phyloP scores from a whole-genome alignment of 1,284 basidiomycete species.

The Malassezia vespertilionis region DNA sequence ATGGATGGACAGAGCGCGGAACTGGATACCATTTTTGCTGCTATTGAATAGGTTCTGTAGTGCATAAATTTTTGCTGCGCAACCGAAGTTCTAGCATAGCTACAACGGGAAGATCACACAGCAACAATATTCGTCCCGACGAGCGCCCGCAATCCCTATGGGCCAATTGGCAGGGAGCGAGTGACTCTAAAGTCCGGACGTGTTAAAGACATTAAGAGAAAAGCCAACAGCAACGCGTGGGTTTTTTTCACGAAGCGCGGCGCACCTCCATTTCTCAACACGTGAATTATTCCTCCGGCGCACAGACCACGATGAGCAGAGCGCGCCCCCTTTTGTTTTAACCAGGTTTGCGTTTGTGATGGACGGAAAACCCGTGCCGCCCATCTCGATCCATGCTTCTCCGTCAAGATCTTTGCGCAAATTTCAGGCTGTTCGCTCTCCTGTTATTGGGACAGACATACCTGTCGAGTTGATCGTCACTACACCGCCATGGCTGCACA shows the following conservation, averaged over 20 bases:
- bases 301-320: slow-evolving; percentile 11
- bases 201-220: slow-evolving; percentile 11
- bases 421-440: slow-evolving; percentile 8
- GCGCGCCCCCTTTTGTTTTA: no score
- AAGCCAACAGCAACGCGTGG: neutral
- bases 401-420: slow-evolving; percentile 2
- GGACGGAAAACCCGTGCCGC: no score
- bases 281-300: neutral
- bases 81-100: slow-evolving; percentile 2
- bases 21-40: slow-evolving; percentile 8
- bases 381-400: neutral
- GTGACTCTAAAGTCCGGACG: slow-evolving; percentile 21
- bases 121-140: slow-evolving; percentile 15
- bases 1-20: neutral
- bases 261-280: slow-evolving; percentile 1
- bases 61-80: slow-evolving; percentile 6
- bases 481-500: slow-evolving; percentile 6
- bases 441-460: no score
- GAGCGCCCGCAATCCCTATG: slow-evolving; percentile 19
- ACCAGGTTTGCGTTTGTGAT: no score
- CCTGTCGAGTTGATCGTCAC: slow-evolving; percentile 2
- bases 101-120: neutral
- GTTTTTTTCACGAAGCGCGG: neutral
- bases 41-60: slow-evolving; percentile 3
- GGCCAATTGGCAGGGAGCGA: slow-evolving; percentile 15